A percentile compares a stretch with the other conserved stretches of the same genome.
phyloP scores from a whole-genome alignment of 805 yeast genomes.

The Debaryomyces castellii region DNA sequence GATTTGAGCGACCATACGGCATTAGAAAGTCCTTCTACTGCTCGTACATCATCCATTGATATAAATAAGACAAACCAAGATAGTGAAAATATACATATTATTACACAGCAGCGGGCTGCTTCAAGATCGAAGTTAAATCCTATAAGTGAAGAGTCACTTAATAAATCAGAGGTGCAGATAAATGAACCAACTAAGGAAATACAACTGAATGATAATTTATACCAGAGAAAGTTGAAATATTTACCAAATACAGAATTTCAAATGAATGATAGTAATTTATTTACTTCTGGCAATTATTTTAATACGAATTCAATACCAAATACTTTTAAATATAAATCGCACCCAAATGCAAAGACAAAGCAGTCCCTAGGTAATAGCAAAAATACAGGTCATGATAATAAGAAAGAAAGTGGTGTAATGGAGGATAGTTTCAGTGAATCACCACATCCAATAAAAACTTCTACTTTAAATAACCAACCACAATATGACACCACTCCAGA shows the following conservation, averaged over 20 bases:
- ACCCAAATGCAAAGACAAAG: constrained; percentile 45
- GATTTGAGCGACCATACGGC: constrained; percentile 20
- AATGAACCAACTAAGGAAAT: background rate
- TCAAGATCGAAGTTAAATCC: constrained; percentile 1
- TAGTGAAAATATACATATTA: background rate
- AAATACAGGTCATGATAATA: background rate
- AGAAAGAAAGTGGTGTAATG: background rate
- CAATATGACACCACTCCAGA: constrained; percentile 27
- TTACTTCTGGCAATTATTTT: constrained; percentile 7
- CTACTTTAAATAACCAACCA: constrained; percentile 17
- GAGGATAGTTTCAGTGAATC: background rate
- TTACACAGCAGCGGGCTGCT: background rate
- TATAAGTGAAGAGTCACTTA: background rate
- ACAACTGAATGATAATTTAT: constrained; percentile 9
- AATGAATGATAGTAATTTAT: constrained; percentile 13
- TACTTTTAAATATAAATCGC: constrained; percentile 44
- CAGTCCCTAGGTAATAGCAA: constrained; percentile 20
- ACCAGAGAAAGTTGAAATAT: constrained; percentile 34
- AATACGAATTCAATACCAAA: constrained; percentile 37
- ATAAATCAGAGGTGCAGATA: background rate
- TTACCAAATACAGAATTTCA: constrained; percentile 32
- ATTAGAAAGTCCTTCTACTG: background rate
- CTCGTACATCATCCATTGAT: background rate
- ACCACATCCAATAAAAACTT: constrained; percentile 20
- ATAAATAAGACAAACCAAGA: background rate